Evolutionary conservation across 257 asterid genomes (phyloP), one percentile per base, ranked within the genome.

Genomic region (Solanum chiquidenum): DNA sequence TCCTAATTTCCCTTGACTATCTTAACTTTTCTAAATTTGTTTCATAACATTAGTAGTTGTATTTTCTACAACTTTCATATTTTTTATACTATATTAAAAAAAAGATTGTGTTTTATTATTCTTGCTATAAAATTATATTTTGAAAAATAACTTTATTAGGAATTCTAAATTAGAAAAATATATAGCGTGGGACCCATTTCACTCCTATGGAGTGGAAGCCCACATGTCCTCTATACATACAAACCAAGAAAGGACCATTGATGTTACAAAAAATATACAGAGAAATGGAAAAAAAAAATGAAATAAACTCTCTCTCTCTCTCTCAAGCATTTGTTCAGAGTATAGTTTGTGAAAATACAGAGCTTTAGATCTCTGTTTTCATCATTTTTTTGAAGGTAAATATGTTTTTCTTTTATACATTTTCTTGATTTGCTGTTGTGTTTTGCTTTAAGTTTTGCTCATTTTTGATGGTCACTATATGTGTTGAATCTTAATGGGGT

Each of bases 141-240:
- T 27, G 37, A 80, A 29, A 79, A 46, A 46, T n/a, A 5, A 6
- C 10, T 40, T 4, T 40, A 75, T 37, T 11, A 23, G 25, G 25
- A 25, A 44, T 29, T 46, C 3, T 3, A 79, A 42, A 79, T 42
- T 27, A 80, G 60, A 77, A 77, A 75, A 75, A 75, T 5, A 42
- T 21, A 11, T 25, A 25, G 52, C 3, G 68, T 46, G 71, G 86
- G 86, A 49, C 86, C 86, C 86, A 16, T 31, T 80, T 18, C 6
- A 49, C 12, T 82, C 5, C 4, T 40, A 31, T 33, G 86, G 44
- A 49, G 46, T 82, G 71, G 86, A 31, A 29, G 69, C 86, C 86
- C 86, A 82, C 86, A 82, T 82, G 86, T 31, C 85, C 42, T 82
- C 86, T 82, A 82, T 82, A 34, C 31, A 29, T 35, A 82, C 86